Evolutionary conservation across 2,329 filamentous ascomycete genomes (phyloP), one percentile per base, ranked within the genome.

Genomic region (Trichoderma asperellum): DNA sequence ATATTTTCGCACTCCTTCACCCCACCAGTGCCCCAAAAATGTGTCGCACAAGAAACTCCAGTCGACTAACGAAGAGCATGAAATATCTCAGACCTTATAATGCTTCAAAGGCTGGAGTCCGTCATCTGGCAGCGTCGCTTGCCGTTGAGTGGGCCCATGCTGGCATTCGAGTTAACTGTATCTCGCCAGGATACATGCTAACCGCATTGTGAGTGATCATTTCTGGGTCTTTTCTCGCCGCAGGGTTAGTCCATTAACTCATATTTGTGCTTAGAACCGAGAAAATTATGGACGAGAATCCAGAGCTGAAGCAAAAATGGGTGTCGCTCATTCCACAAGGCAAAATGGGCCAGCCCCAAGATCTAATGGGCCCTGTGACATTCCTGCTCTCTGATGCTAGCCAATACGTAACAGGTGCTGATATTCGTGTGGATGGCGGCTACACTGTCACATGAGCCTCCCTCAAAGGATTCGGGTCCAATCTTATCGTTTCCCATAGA

Each of bases 131-230:
- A 14, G 88, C 92, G 47, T 96, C 92, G 73, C 85, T 97, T 75
- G 94, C 94, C 43, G 94, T 97, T 62, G 96, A 98, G 81, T 98
- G 96, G 95, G 94, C 95, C 0, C 86, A 90, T 74, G 89, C 91
- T 47, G 91, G 91, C 73, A 97, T 98, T 77, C 89, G 95, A 43
- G 95, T 98, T 74, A 98, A 98, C 83, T 96, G 92, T 81, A 96
- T 98, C 79, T 94, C 91, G 35, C 95, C 95, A 0, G 95, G 96
- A 56, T 98, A 98, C 82, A 98, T 98, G 95, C 84, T 97, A 73
- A 97, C 95, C 18, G 92, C 94, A 70, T 83, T 97, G 92, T 95
- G 85, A 88, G 91, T 83, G 49, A 43, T 2, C 32, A 18, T 57
- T 40, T 60, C 52, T 56, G 70, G 12, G 18, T 6, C 35, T 21